Conservation (phyloP, 2,329 filamentous ascomycete species). For the Colletotrichum orbiculare region DNA sequence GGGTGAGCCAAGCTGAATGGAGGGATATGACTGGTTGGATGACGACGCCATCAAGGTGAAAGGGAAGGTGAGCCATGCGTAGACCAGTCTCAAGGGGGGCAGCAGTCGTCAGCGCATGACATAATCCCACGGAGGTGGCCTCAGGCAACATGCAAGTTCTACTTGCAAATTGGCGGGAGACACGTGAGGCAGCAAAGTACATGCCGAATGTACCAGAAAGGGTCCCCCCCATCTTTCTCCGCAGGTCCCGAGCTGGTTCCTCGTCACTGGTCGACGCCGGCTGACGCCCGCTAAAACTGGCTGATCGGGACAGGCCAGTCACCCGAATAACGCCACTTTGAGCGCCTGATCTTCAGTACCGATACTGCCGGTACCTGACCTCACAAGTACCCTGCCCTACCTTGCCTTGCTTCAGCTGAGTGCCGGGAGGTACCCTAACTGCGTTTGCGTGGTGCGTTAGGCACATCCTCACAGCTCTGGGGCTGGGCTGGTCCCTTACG, state of each 20-base stretch:
- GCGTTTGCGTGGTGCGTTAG: slow-evolving; percentile 17
- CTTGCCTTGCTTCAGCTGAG: slow-evolving; percentile 22
- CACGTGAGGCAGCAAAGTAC: slow-evolving; percentile 6
- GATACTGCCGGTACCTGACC: slow-evolving; percentile 6
- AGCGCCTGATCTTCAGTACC: no score
- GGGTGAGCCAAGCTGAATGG: slow-evolving; percentile 2
- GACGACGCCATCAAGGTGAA: neutral
- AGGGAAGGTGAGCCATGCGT: slow-evolving; percentile 13
- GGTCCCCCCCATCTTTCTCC: slow-evolving; percentile 20
- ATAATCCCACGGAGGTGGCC: slow-evolving; percentile 19
- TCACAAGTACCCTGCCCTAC: slow-evolving; percentile 28
- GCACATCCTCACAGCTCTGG: slow-evolving; percentile 1
- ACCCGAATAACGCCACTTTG: slow-evolving; percentile 1
- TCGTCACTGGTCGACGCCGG: neutral
- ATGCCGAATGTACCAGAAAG: neutral
- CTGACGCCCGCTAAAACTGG: slow-evolving; percentile 5
- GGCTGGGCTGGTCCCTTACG: slow-evolving; percentile 12
- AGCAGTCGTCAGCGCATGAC: slow-evolving; percentile 20
- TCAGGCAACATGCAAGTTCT: slow-evolving; percentile 6
- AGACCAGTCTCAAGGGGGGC: slow-evolving; percentile 4
- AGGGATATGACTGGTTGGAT: slow-evolving; percentile 14
- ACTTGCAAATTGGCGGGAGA: neutral
- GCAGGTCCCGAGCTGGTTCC: slow-evolving; percentile 29
- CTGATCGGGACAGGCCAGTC: slow-evolving; percentile 12
- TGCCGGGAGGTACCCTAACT: slow-evolving; percentile 12